Conservation (phyloP, 2,329 filamentous ascomycete species). For the Fusarium nanum region DNA sequence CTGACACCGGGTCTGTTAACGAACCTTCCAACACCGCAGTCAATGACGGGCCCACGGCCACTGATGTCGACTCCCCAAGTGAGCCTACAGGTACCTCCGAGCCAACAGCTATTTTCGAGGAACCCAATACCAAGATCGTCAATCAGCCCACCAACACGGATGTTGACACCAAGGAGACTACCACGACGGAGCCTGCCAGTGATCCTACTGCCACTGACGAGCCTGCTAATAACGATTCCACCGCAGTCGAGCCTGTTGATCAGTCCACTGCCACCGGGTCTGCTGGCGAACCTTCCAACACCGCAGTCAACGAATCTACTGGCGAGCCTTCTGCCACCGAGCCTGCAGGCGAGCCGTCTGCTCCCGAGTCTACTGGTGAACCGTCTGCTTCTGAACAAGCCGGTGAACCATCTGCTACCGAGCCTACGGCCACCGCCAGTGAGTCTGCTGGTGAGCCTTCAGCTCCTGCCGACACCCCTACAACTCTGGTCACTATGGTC, state of each 20-base stretch:
- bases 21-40: not conserved
- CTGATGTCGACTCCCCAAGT: no score
- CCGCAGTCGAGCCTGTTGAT: not conserved
- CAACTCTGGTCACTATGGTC: not conserved
- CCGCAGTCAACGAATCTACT: no score
- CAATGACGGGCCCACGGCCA: not conserved
- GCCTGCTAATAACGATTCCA: no score
- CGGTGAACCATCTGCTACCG: not conserved
- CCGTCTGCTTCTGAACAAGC: no score
- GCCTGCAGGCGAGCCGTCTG: not conserved
- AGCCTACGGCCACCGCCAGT: not conserved
- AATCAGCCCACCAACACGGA: not conserved
- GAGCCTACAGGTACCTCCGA: not conserved
- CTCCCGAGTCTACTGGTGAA: not conserved
- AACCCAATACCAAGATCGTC: not conserved
- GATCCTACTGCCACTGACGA: no score
- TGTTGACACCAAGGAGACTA: not conserved
- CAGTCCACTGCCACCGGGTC: not conserved
- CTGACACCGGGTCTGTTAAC: not conserved
- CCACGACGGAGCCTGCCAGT: not conserved
- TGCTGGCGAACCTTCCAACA: no score
- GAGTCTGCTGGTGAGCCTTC: no score
- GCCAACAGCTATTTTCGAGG: not conserved
- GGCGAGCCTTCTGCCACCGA: not conserved
- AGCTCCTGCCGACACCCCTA: no score